Conservation (phyloP, 371 early-diverging fungal genomes). For the Neoconidiobolus thromboides region DNA sequence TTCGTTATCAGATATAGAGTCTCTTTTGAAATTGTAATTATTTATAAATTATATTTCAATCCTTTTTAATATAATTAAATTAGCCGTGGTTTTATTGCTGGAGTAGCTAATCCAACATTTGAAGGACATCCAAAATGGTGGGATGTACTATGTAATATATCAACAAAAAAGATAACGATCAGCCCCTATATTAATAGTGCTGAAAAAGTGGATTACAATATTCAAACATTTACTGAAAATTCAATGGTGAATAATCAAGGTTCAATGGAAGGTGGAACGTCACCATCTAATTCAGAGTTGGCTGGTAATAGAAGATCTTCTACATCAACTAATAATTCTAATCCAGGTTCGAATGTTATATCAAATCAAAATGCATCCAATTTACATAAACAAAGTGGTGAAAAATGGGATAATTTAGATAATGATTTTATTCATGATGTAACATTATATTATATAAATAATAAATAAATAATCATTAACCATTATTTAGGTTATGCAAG, state of each 20-base stretch:
- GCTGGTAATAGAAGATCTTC: no score
- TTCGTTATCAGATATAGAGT: constrained; percentile 66
- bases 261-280: neutral
- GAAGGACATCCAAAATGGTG: constrained; percentile 86
- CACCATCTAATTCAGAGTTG: no score
- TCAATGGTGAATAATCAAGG: neutral
- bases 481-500: constrained; percentile 30
- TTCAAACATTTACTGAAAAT: neutral
- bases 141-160: constrained; percentile 86
- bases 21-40: constrained; percentile 49
- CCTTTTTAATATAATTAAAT: neutral
- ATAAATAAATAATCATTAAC: neutral
- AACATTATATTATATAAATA: constrained; percentile 5
- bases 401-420: constrained; percentile 18
- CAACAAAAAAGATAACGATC: constrained; percentile 76
- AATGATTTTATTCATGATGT: constrained; percentile 45
- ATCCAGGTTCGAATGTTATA: constrained; percentile 10
- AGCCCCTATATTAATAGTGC: constrained; percentile 41
- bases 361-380: constrained; percentile 9
- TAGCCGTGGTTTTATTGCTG: constrained; percentile 86
- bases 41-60: neutral
- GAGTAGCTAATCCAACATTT: constrained; percentile 86
- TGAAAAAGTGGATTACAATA: neutral
- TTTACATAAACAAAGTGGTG: neutral
- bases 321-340: neutral